Evolutionary conservation across 2,329 filamentous ascomycete species (phyloP).

Genomic region (Colletotrichum sp.): DNA sequence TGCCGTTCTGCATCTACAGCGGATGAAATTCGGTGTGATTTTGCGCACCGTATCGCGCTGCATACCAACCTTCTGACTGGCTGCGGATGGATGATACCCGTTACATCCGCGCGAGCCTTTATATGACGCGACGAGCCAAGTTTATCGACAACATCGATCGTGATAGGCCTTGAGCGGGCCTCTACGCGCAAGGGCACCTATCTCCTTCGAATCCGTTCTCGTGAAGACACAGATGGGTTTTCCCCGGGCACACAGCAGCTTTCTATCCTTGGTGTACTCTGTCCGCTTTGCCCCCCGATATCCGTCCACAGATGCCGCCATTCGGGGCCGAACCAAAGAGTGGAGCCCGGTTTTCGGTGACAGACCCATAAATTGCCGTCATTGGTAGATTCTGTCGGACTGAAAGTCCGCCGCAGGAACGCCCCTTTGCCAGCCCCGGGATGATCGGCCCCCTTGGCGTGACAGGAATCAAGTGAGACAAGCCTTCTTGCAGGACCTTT

Average conservation of each 20-base stretch:
- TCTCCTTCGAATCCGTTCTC: background rate
- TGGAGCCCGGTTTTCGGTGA: background rate
- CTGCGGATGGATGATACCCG: background rate
- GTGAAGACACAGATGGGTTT: background rate
- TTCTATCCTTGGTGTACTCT: background rate
- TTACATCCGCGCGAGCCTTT: background rate
- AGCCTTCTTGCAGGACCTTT: background rate
- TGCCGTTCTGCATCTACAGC: background rate
- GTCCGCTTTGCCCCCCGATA: background rate
- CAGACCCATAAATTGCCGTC: background rate
- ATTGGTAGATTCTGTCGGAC: background rate
- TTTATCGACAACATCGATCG: background rate
- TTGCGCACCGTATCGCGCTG: background rate
- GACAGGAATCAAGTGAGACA: background rate
- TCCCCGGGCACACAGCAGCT: background rate
- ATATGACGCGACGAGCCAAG: background rate
- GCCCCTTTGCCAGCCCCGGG: background rate
- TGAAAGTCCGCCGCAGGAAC: background rate
- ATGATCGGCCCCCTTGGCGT: background rate
- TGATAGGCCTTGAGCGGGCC: background rate
- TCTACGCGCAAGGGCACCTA: background rate
- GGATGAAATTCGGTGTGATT: background rate
- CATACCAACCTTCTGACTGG: background rate
- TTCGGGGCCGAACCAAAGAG: background rate
- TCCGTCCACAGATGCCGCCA: background rate